Base-by-base conservation (phyloP, 208 protist genomes). In the Wallacemonas sp. region DNA sequence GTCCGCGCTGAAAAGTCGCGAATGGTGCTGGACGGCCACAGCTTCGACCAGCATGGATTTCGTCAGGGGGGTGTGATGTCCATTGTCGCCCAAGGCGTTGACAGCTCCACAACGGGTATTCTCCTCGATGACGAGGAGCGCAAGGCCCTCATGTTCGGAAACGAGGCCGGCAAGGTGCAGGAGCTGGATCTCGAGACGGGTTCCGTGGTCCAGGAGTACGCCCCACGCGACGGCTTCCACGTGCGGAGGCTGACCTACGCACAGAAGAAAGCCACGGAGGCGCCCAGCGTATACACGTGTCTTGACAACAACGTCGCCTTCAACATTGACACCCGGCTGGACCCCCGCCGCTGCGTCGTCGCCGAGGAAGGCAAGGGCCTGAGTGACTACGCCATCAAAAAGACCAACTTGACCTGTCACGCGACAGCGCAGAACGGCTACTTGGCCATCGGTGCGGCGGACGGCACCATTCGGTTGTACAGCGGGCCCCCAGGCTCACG, bases 321-420 rank as follows among this genome's bases (percentile, higher is more conserved):
- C 59, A 87, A 87, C 58, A 73, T 87, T 52, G 84, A 90, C 65
- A 69, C 74, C n/a, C 79, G 84, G 38, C 73, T 90, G 57, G 53
- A 84, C 58, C 77, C 79, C n/a, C 59, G 70, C 32, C 53, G 50
- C 26, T 81, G 73, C 41, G 55, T 85, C 36, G 62, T 85, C 26
- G 57, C 70, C 53, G 78, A 90, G 58, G 58, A 66, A 15, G 78
- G 70, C 12, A 75, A 77, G 37, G 52, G 33, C 6, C 36, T 80
- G 1, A 30, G 27, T 30, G 71, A 85, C 67, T 90, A 87, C 71
- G 63, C 44, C 36, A 27, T 83, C 9, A 30, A 22, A 27, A 63
- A 59, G 21, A 74, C 69, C 33, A 45, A 62, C 39, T 79, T 90
- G 67, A 87, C 79, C 1, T 87, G 80, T 58, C 78, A 85, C 63